These are phyloP conservation scores for Fusarium anguioides DNA, from an alignment of 2,329 filamentous ascomycete genomes.

Conservation along the genomic window DNA sequence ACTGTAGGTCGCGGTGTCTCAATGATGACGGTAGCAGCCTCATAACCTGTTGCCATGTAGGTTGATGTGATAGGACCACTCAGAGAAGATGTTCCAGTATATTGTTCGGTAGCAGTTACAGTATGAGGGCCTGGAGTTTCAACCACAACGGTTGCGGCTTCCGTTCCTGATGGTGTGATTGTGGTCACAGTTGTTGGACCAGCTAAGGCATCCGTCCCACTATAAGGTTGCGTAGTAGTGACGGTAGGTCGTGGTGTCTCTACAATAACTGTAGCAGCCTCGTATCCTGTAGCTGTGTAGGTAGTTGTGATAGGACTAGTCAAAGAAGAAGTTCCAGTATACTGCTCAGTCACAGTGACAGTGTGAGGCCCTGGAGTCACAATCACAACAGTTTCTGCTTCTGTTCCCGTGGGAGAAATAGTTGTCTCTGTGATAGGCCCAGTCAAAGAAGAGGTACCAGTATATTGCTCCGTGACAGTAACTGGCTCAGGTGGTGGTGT, in stretches of 20 bases:
- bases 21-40: neutral
- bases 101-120: neutral
- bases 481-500: neutral
- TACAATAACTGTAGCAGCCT: neutral
- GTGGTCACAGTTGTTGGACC: neutral
- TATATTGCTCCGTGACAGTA: neutral
- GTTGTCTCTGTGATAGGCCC: neutral
- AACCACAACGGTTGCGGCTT: neutral
- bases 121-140: no score
- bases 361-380: neutral
- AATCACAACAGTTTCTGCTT: neutral
- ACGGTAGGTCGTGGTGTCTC: neutral
- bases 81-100: neutral
- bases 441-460: neutral
- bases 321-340: neutral
- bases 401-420: rapidly evolving
- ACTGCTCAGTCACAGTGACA: neutral
- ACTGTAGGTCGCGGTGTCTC: no score
- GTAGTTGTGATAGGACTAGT: neutral
- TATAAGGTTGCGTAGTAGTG: neutral
- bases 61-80: neutral
- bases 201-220: neutral
- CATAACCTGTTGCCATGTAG: neutral
- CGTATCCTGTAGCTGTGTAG: neutral
- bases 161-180: neutral